Evolutionary conservation across 2,329 filamentous ascomycete genomes (phyloP).

Genomic region (Penicillium hordei): DNA sequence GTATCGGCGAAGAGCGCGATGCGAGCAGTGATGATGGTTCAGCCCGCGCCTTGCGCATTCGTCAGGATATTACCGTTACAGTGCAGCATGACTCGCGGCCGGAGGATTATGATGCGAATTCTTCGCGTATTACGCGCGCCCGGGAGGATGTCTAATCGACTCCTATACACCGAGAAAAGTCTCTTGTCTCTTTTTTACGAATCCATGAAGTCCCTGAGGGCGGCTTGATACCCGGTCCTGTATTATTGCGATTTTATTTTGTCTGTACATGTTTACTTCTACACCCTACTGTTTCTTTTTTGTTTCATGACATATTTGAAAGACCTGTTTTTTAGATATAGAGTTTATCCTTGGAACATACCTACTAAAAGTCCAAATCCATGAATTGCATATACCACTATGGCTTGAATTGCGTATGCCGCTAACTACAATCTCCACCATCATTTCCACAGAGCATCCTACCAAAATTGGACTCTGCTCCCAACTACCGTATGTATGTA

Average conservation of each 20-base stretch:
- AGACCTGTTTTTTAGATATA: neutral
- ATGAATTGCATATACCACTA: neutral
- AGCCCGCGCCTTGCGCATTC: slow-evolving; percentile 38
- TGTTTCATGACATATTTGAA: neutral
- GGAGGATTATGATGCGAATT: slow-evolving; percentile 13
- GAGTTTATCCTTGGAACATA: neutral
- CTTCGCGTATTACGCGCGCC: slow-evolving; percentile 10
- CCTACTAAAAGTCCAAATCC: neutral
- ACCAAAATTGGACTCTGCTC: neutral
- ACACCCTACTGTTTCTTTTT: neutral
- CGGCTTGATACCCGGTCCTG: slow-evolving; percentile 19
- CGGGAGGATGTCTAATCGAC: slow-evolving; percentile 18
- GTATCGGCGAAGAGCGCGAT: slow-evolving; percentile 32
- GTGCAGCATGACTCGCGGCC: slow-evolving; percentile 22
- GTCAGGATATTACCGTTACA: slow-evolving; percentile 42
- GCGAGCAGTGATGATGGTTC: slow-evolving; percentile 39
- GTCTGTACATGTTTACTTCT: slow-evolving; percentile 17
- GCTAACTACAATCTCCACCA: neutral
- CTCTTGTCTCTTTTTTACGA: slow-evolving; percentile 4
- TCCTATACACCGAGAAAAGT: neutral
- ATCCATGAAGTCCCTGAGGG: slow-evolving; percentile 14
- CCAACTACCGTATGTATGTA: neutral
- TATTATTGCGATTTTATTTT: neutral
- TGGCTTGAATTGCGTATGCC: neutral
- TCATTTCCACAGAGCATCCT: neutral